Conservation (phyloP, 306 rosid species). For the Dicorynia guianensis region DNA sequence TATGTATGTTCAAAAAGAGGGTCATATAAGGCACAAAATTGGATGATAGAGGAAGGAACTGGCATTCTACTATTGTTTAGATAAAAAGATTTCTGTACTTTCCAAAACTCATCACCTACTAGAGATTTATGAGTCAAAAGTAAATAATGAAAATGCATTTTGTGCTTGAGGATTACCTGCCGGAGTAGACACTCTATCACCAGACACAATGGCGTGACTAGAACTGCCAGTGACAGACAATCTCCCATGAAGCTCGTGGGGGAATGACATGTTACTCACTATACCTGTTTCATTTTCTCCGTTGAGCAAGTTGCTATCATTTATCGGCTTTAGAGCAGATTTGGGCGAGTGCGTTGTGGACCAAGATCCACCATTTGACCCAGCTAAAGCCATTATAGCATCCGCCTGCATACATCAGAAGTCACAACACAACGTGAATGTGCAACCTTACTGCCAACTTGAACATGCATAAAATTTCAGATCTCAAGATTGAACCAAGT, state of each 20-base stretch:
- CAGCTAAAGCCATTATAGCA: conserved; percentile 95
- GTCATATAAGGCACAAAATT: background rate
- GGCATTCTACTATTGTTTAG: conserved; percentile 11
- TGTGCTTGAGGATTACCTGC: conserved; percentile 53
- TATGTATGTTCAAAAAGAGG: conserved; percentile 1
- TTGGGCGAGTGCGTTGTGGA: conserved; percentile 83
- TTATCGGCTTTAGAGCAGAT: conserved; percentile 53
- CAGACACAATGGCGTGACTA: conserved; percentile 53
- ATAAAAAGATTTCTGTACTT: background rate
- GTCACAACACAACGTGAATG: conserved; percentile 28
- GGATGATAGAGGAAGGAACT: background rate
- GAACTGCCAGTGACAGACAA: conserved; percentile 59
- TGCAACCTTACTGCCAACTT: background rate
- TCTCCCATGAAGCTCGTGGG: conserved; percentile 67
- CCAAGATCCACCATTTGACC: conserved; percentile 99
- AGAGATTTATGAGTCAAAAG: background rate
- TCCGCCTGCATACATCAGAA: conserved; percentile 73
- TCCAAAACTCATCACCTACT: background rate
- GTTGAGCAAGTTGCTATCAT: conserved; percentile 57
- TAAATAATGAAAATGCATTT: conserved; percentile 17
- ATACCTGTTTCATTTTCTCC: conserved; percentile 75
- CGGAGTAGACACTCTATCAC: conserved; percentile 59
- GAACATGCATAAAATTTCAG: conserved; percentile 27
- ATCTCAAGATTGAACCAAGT: conserved; percentile 19
- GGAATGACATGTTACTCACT: conserved; percentile 52